Base-by-base conservation (phyloP, 2,329 filamentous ascomycete genomes). In the Pseudocercospora pini-densiflorae region DNA sequence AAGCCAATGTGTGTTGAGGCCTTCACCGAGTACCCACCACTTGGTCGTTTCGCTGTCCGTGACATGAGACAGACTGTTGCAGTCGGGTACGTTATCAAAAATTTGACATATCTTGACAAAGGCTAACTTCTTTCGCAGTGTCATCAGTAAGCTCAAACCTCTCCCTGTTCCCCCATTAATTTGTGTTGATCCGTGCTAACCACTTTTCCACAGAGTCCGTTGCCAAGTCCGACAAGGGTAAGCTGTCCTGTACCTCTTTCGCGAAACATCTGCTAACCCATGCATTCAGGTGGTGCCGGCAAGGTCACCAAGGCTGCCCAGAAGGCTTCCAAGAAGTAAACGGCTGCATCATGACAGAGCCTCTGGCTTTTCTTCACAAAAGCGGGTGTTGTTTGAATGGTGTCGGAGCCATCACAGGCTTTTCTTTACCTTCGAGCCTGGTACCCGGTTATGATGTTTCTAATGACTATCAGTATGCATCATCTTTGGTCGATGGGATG, bases 1-100 rank as follows among this genome's bases (percentile, higher is more conserved):
- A 99, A 99, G 94, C 95, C 95, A 83, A 99, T 99, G 95, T 99
- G 95, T 86, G 95, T 99, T 85, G 95, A 99, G 93, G 88, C 95
- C 79, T 99, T 98, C 93, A 97, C 94, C 80, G 93, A 97, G 82
- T 99, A 98, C 89, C 94, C 95, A 81, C 95, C 95, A 84, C 93
- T 99, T 79, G 95, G 95, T 84, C 94, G 95, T 91, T 99, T 99
- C 90, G 95, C 95, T 84, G 95, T 99, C 89, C 94, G 94, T 91
- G 94, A 97, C 87, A 97, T 97, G 94, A 78, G 78, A 76, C 74
- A 92, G 82, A 94, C 92, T 84, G 92, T 95, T 77, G 92, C 65
- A 27, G 62, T 71, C 45, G 68, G 67, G 5, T n/a, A 6, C 8
- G 33, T 36, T 14, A 12, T 1, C 9, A 14, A 36, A 36, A 14